Percentiles rank a stretch among this genome's conserved stretches.
Evolutionary conservation across 1,284 basidiomycete species (phyloP).

Genomic region (Amylostereum areolatum): DNA sequence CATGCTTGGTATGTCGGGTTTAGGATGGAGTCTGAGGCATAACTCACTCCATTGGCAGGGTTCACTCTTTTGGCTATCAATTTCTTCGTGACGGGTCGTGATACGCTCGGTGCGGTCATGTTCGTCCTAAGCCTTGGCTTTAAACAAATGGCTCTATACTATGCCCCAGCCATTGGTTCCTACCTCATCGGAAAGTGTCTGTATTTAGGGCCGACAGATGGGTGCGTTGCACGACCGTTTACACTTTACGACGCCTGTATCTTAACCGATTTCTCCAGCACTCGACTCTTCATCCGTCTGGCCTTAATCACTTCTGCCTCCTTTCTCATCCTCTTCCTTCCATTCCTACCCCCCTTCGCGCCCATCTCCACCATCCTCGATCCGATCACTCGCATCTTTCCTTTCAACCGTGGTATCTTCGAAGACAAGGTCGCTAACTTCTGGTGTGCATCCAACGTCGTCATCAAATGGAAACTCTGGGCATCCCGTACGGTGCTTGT

Average conservation of each 20-base stretch:
- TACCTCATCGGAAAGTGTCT: conserved; percentile 83
- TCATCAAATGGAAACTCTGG: conserved; percentile 74
- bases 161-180: conserved; percentile 82
- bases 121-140: conserved; percentile 84
- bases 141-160: conserved; percentile 96
- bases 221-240: conserved; percentile 42
- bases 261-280: conserved; percentile 24
- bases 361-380: conserved; percentile 46
- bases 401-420: conserved; percentile 85
- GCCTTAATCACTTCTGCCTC: conserved; percentile 52
- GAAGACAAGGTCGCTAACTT: conserved; percentile 97
- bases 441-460: conserved; percentile 90
- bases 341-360: conserved; percentile 63
- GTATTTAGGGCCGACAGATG: conserved; percentile 57
- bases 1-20: conserved; percentile 64
- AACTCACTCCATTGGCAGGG: conserved; percentile 32
- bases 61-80: conserved; percentile 68
- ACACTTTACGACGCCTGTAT: neutral
- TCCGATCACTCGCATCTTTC: conserved; percentile 81
- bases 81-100: conserved; percentile 61
- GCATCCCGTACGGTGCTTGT: conserved; percentile 43
- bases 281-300: conserved; percentile 63
- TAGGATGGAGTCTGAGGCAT: neutral
- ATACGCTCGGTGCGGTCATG: conserved; percentile 72
- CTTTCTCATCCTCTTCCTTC: conserved; percentile 67